These are phyloP conservation scores for Amauroascus niger DNA, from an alignment of 2,329 filamentous ascomycete species.

Conservation along the genomic window DNA sequence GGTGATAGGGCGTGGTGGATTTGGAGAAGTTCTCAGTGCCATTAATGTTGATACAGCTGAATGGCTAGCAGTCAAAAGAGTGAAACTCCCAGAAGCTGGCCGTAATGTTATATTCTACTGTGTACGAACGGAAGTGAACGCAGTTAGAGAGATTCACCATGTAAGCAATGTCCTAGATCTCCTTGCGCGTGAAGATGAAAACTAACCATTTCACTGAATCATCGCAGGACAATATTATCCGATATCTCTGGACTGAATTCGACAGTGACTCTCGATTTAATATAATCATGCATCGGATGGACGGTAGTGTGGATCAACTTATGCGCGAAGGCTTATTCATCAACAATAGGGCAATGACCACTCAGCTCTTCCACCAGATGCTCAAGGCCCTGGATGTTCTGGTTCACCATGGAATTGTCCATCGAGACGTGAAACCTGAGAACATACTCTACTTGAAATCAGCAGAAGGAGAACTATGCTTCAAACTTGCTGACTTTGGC, in stretches of 20 bases:
- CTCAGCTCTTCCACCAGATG: conserved; percentile 15
- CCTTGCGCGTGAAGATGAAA: too few species aligned
- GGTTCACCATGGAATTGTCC: conserved; percentile 13
- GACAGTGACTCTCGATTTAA: neutral
- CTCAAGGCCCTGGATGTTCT: conserved; percentile 20
- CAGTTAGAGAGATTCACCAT: too few species aligned
- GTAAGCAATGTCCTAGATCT: too few species aligned
- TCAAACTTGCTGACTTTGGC: conserved; percentile 21
- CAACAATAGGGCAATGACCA: neutral
- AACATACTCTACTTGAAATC: conserved; percentile 20
- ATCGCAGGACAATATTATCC: neutral
- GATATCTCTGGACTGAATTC: neutral
- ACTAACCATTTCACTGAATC: neutral
- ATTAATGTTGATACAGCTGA: neutral
- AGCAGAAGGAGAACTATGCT: conserved; percentile 7
- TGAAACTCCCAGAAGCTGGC: too few species aligned
- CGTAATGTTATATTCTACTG: too few species aligned
- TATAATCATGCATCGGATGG: conserved; percentile 9
- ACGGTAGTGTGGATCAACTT: neutral
- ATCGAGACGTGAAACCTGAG: conserved; percentile 20
- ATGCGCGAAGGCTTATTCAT: neutral
- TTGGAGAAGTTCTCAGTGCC: neutral
- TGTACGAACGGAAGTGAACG: too few species aligned
- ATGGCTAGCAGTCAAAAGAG: neutral
- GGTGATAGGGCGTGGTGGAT: too few species aligned